Evolutionary conservation across 2,329 filamentous ascomycete species (phyloP), one percentile per base, ranked within the genome.

Genomic region (Sphaerulina vaccinii): DNA sequence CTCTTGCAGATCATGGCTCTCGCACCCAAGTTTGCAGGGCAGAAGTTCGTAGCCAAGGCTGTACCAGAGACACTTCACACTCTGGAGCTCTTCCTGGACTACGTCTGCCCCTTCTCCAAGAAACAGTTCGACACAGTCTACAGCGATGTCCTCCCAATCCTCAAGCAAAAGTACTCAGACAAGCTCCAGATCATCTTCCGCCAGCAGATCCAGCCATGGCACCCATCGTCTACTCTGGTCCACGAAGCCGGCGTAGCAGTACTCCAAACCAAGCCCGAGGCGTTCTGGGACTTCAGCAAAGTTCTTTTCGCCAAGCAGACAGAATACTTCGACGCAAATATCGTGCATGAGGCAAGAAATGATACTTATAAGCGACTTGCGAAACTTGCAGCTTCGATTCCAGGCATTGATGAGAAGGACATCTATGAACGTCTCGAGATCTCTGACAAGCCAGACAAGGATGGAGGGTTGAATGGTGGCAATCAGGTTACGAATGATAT

Each of bases 181-280:
- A 79, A 78, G 55, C 74, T 96, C 2, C 79, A 87, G 62, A 77
- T 95, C 62, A 81, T 97, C 65, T 88, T 96, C 77, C 86, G 91
- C 43, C 91, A 92, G 69, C 90, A 96, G 69, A 52, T 60, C 15
- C 57, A 63, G 45, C 63, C 63, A 23, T 66, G 92, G 92, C 91
- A 97, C 73, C 92, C 92, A 1, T 90, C 87, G 16, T 90, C 68
- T 0, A 77, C 74, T 0, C 70, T 78, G 22, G 78, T 82, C 50
- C 88, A 92, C 75, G 92, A 97, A 79, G 87, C 90, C 24, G 91
- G 78, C 3, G 80, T 90, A 24, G 92, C 90, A 2, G 89, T 96
- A 1, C 79, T 92, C 61, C 81, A 80, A 45, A 71, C 89, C 5
- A 75, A 82, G 8, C 2, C 86, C 0, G 75, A 78, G 15, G 84